Evolutionary conservation across 108 stramenopile genomes (phyloP).

Genomic region (Cyclotella cryptica): DNA sequence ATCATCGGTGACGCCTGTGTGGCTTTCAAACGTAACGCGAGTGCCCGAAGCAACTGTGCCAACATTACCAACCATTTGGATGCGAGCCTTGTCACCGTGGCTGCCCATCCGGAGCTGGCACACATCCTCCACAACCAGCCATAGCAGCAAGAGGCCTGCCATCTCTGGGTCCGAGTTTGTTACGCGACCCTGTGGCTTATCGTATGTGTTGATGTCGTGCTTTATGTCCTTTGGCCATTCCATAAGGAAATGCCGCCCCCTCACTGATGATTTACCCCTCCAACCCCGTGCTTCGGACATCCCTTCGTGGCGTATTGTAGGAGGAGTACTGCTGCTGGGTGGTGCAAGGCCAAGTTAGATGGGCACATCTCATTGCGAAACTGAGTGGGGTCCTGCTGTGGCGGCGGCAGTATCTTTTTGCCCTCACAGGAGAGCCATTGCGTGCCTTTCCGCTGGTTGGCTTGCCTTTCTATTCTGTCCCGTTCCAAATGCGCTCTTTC

Average conservation of each 20-base stretch:
- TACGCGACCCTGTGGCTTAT: constrained; percentile 26
- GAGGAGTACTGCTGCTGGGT: constrained; percentile 4
- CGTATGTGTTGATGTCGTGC: constrained; percentile 11
- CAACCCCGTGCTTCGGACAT: constrained; percentile 6
- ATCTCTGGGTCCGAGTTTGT: no score
- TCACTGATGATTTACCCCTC: constrained; percentile 37
- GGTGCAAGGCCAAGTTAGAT: constrained; percentile 15
- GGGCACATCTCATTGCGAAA: no score
- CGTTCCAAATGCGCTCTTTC: no score
- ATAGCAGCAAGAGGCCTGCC: constrained; percentile 28
- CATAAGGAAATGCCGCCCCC: constrained; percentile 29
- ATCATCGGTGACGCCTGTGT: constrained; percentile 4
- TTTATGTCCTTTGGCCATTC: constrained; percentile 26
- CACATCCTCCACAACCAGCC: constrained; percentile 24
- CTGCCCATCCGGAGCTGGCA: not conserved
- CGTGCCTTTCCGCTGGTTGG: no score
- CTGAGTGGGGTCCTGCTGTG: no score
- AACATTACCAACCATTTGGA: not conserved
- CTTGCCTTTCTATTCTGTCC: no score
- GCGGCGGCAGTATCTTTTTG: no score
- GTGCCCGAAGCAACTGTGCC: not conserved
- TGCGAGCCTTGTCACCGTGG: constrained; percentile 1
- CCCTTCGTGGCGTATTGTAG: constrained; percentile 12
- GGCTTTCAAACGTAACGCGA: not conserved
- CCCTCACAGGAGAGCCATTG: no score